phyloP scores from a whole-genome alignment of 2,329 filamentous ascomycete genomes.

The Alternaria ethzedia region DNA sequence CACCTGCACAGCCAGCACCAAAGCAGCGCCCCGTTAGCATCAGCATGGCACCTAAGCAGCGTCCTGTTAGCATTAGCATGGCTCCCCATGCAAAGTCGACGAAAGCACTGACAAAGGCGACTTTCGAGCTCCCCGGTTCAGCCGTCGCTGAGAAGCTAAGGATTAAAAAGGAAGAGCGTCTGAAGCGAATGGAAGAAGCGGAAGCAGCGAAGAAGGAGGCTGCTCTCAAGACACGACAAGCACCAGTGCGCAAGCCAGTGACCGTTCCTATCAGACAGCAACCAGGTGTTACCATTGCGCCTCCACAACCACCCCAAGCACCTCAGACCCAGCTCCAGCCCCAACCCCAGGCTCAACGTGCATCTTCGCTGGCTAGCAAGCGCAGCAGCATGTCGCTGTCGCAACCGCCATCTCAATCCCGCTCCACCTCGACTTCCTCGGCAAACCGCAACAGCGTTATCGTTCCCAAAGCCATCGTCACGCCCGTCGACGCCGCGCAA shows the following conservation, averaged over 20 bases:
- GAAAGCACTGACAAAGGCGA: conserved; percentile 58
- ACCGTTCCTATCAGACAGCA: conserved; percentile 54
- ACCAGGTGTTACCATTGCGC: conserved; percentile 25
- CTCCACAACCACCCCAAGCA: conserved; percentile 10
- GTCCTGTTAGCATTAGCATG: conserved; percentile 32
- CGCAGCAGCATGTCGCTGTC: conserved; percentile 30
- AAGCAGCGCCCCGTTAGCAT: conserved; percentile 14
- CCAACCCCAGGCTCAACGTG: conserved; percentile 9
- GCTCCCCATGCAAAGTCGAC: conserved; percentile 53
- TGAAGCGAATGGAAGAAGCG: conserved; percentile 42
- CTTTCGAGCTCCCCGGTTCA: conserved; percentile 62
- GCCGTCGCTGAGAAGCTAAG: conserved; percentile 51
- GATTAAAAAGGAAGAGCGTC: conserved; percentile 42
- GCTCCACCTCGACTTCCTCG: conserved; percentile 29
- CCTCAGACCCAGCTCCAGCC: background rate
- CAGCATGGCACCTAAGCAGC: conserved; percentile 34
- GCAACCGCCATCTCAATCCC: conserved; percentile 20
- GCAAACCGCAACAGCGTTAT: conserved; percentile 35
- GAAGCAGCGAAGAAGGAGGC: conserved; percentile 49
- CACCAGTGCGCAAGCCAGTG: conserved; percentile 54
- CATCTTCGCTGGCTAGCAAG: conserved; percentile 27
- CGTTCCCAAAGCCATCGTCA: conserved; percentile 32
- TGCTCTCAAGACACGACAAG: conserved; percentile 36
- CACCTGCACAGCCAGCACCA: conserved; percentile 6
- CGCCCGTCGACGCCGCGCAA: conserved; percentile 38